A percentile compares a stretch with the other conserved stretches of the same genome.
These are phyloP conservation scores for Simplicillium aogashimaense DNA, from an alignment of 2,329 filamentous ascomycete genomes.

Conservation along the genomic window DNA sequence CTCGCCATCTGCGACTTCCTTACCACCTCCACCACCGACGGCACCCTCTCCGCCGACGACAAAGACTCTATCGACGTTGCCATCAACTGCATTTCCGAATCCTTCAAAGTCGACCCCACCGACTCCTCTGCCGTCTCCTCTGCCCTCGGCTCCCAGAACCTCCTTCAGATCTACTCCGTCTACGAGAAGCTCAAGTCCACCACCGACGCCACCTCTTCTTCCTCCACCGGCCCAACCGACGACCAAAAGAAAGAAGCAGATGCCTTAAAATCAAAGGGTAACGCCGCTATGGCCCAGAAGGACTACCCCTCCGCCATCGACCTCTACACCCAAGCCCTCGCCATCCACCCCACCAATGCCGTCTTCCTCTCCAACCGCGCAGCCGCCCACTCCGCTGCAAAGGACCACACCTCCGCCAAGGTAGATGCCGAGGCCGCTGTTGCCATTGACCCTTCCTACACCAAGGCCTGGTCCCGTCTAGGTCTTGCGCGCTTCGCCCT, in stretches of 20 bases:
- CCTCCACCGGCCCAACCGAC: conserved; percentile 29
- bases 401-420: conserved; percentile 75
- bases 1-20: conserved; percentile 97
- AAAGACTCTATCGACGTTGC: conserved; percentile 91
- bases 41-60: conserved; percentile 80
- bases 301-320: conserved; percentile 78
- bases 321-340: conserved; percentile 79
- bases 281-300: conserved; percentile 90
- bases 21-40: conserved; percentile 71
- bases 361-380: conserved; percentile 98
- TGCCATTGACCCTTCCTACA: conserved; percentile 81
- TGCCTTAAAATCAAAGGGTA: conserved; percentile 79
- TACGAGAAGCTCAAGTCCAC: conserved; percentile 84
- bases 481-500: conserved; percentile 87
- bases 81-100: conserved; percentile 85
- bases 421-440: conserved; percentile 88
- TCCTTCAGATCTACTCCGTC: conserved; percentile 85
- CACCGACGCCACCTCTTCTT: conserved; percentile 22
- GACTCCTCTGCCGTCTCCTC: conserved; percentile 63
- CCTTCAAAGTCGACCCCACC: conserved; percentile 86
- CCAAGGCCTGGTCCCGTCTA: conserved; percentile 92
- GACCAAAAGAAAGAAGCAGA: conserved; percentile 72
- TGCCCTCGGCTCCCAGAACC: conserved; percentile 76
- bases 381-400: conserved; percentile 77
- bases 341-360: conserved; percentile 72